phyloP scores from a whole-genome alignment of 768 basidiomycete species.

The Mycena polygramma region DNA sequence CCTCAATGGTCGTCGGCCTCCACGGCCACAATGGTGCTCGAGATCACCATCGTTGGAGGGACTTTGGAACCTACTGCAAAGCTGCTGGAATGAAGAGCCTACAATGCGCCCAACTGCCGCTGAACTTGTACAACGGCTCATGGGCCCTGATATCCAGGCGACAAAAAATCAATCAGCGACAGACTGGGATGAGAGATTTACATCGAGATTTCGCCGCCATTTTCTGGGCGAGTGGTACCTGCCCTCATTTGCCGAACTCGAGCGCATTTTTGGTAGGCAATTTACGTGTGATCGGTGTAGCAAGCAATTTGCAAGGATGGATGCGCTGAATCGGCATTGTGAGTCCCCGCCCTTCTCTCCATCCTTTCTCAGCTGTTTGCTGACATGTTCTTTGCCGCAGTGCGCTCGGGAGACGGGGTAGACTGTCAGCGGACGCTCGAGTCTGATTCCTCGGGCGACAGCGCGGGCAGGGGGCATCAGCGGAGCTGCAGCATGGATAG shows the following conservation, averaged over 20 bases:
- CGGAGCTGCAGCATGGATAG: too few relatives aligned
- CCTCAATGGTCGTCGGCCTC: constrained; percentile 11
- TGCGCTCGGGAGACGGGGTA: constrained; percentile 85
- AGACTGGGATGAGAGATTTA: constrained; percentile 16
- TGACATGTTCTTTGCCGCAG: constrained; percentile 48
- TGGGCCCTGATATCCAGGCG: constrained; percentile 15
- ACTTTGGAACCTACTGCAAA: constrained; percentile 21
- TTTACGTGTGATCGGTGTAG: constrained; percentile 94
- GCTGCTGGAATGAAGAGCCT: constrained; percentile 8
- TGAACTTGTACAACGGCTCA: constrained; percentile 2
- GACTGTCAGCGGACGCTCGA: constrained; percentile 71
- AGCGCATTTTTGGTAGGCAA: too few relatives aligned
- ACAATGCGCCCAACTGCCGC: constrained; percentile 6
- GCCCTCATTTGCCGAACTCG: constrained; percentile 1
- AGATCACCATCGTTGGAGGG: neutral
- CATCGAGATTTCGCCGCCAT: constrained; percentile 14
- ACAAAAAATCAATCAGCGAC: neutral
- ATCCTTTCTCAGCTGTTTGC: constrained; percentile 42
- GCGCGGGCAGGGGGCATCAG: too few relatives aligned
- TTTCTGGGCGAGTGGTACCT: neutral
- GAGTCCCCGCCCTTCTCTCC: constrained; percentile 58
- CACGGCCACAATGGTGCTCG: neutral
- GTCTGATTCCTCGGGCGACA: too few relatives aligned
- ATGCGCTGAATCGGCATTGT: constrained; percentile 95
- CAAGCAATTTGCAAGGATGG: constrained; percentile 95